Evolutionary conservation across 345 rosid species (phyloP), one percentile per base, ranked within the genome.

Genomic region (Rubroshorea leprosula): DNA sequence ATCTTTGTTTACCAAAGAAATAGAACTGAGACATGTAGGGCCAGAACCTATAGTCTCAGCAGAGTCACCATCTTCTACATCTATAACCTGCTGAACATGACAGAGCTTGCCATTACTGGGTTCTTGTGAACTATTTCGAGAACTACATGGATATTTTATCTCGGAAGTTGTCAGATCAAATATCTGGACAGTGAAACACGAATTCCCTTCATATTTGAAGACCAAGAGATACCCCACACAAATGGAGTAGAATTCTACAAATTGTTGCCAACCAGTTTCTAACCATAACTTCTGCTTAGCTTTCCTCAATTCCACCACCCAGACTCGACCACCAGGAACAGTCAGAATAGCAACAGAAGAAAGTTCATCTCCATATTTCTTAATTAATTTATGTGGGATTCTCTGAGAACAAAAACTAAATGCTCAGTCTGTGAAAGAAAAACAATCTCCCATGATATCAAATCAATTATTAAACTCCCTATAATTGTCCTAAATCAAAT

Each of bases 81-180:
- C n/a, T n/a, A n/a, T n/a, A n/a, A n/a, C n/a, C n/a, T n/a, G n/a
- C n/a, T n/a, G n/a, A n/a, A n/a, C n/a, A n/a, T n/a, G n/a, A n/a
- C n/a, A n/a, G n/a, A n/a, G n/a, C n/a, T n/a, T n/a, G n/a, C n/a
- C n/a, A n/a, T n/a, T n/a, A n/a, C n/a, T n/a, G n/a, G 68, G 52
- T 49, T 57, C 60, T 23, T 29, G 64, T 49, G 63, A 61, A 22
- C 53, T 35, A 43, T 51, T 58, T 5, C 19, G 63, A 49, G 53
- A n/a, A 44, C 44, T 62, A 23, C 41, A 25, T 14, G 56, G 75
- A 66, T 76, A 74, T 21, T 66, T 70, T 38, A 72, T 74, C 74
- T 74, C 81, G 2, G 73, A 69, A 55, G 55, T 54, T 26, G 74
- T 20, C 48, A 70, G 54, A 63, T 75, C 62, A 60, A 48, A 79